phyloP scores from a whole-genome alignment of 192 early-diverging fungal species.

The Coemansia sp. region DNA sequence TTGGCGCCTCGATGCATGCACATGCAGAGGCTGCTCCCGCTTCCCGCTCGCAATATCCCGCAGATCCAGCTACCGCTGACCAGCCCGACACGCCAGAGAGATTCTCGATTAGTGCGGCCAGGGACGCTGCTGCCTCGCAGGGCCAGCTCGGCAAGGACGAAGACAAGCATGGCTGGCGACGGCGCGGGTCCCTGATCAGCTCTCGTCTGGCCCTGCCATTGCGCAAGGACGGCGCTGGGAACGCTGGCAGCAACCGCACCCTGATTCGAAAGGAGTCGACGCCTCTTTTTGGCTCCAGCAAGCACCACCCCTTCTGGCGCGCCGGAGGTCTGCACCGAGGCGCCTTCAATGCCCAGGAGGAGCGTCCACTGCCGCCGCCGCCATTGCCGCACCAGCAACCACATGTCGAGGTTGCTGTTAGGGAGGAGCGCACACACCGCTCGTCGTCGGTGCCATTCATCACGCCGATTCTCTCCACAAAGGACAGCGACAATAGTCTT shows the following conservation, averaged over 20 bases:
- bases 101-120: conserved; percentile 28
- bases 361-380: background rate
- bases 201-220: conserved; percentile 38
- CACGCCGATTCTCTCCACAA: conserved; percentile 23
- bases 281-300: conserved; percentile 24
- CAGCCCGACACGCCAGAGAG: conserved; percentile 16
- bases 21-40: conserved; percentile 29
- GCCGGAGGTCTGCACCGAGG: conserved; percentile 21
- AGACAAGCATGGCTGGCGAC: conserved; percentile 45
- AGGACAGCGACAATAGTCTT: background rate
- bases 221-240: conserved; percentile 18
- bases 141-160: conserved; percentile 12
- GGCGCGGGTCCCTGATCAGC: conserved; percentile 47
- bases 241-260: conserved; percentile 14
- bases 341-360: conserved; percentile 12
- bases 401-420: background rate
- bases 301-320: conserved; percentile 33
- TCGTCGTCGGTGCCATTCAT: conserved; percentile 53
- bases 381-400: background rate
- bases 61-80: background rate
- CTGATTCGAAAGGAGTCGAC: conserved; percentile 44
- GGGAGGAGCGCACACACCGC: conserved; percentile 46
- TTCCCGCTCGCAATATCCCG: background rate
- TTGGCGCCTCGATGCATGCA: conserved; percentile 14
- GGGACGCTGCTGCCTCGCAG: conserved; percentile 7